Conservation (phyloP, 1,139 yeast genomes). For the Zhuliangozyma parablackwelliae region DNA sequence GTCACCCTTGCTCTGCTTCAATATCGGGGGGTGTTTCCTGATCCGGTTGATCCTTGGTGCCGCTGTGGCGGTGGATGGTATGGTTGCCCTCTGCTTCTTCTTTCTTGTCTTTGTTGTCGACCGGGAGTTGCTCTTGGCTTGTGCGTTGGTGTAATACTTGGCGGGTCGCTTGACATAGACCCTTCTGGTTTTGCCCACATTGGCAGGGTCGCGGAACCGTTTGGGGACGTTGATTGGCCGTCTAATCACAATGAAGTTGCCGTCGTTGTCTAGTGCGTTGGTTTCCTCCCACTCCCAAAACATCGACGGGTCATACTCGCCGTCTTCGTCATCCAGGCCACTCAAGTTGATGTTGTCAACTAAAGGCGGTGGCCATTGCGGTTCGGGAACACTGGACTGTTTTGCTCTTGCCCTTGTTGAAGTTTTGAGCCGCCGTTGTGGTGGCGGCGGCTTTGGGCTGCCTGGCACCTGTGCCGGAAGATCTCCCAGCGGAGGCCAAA, state of each 20-base stretch:
- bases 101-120: no score
- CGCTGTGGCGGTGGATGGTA: no score
- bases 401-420: no score
- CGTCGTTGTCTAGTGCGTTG: conserved; percentile 17
- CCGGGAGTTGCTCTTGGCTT: no score
- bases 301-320: conserved; percentile 10
- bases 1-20: background rate
- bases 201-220: conserved; percentile 12
- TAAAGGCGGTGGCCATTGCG: background rate
- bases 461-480: no score
- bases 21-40: no score
- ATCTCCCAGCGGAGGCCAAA: conserved; percentile 6
- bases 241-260: conserved; percentile 17
- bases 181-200: conserved; percentile 12
- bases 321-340: conserved; percentile 10
- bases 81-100: background rate
- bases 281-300: conserved; percentile 24
- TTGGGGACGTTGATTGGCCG: conserved; percentile 19
- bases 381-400: background rate
- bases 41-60: no score
- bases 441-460: no score
- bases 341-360: no score
- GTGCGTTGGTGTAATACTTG: background rate
- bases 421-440: no score
- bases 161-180: conserved; percentile 14